Evolutionary conservation across 2,329 filamentous ascomycete genomes (phyloP).

Genomic region (Parascedosporium putredinis): DNA sequence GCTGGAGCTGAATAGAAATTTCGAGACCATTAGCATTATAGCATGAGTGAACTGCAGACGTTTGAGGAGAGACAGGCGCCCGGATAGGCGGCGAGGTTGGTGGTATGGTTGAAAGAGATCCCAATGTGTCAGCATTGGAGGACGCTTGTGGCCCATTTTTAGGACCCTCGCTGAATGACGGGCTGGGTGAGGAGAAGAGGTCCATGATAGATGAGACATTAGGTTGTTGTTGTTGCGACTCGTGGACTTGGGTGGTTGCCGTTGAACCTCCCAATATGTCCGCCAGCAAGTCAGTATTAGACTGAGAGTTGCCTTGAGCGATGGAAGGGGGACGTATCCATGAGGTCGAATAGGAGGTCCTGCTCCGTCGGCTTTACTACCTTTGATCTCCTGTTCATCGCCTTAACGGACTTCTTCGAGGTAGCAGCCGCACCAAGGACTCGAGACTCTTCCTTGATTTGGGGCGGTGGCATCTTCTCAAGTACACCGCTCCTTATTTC

Average conservation of each 20-base stretch:
- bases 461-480: constrained; percentile 95
- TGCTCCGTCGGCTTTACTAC: constrained; percentile 77
- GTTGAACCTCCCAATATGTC: constrained; percentile 70
- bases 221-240: constrained; percentile 42
- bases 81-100: constrained; percentile 22
- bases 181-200: constrained; percentile 52
- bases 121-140: constrained; percentile 38
- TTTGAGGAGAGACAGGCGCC: constrained; percentile 12
- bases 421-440: constrained; percentile 69
- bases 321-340: constrained; percentile 58
- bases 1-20: constrained; percentile 73
- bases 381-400: constrained; percentile 64
- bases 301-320: constrained; percentile 40
- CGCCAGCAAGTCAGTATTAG: constrained; percentile 78
- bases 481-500: constrained; percentile 79
- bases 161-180: too few relatives aligned
- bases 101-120: constrained; percentile 32
- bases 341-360: constrained; percentile 83
- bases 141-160: too few relatives aligned
- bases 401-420: constrained; percentile 53
- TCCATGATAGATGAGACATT: constrained; percentile 77
- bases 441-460: constrained; percentile 90
- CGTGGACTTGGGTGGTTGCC: constrained; percentile 22
- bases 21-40: constrained; percentile 81
- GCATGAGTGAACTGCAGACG: constrained; percentile 45